A percentile compares a stretch with the other conserved stretches of the same genome.
These are phyloP conservation scores for Zygotorulaspora florentina DNA, from an alignment of 805 yeast genomes.

Conservation along the genomic window DNA sequence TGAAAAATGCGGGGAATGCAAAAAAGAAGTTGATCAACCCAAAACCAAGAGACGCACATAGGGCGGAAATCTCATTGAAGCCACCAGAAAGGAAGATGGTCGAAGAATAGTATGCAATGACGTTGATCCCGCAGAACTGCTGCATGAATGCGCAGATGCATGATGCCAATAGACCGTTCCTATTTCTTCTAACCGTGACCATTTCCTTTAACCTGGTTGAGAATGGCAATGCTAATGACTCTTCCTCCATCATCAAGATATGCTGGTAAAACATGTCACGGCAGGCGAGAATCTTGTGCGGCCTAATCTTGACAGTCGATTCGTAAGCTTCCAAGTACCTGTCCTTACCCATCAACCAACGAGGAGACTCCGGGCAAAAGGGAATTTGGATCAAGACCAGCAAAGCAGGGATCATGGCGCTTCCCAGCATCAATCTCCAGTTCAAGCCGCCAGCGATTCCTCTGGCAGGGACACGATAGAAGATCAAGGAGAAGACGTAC, in stretches of 20 bases:
- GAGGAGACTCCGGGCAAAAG: slow-evolving; percentile 69
- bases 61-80: slow-evolving; percentile 55
- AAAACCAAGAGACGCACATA: slow-evolving; percentile 82
- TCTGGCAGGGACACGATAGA: slow-evolving; percentile 46
- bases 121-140: slow-evolving; percentile 87
- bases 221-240: slow-evolving; percentile 45
- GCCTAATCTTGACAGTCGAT: slow-evolving; percentile 47
- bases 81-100: slow-evolving; percentile 68
- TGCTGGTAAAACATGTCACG: slow-evolving; percentile 68
- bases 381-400: slow-evolving; percentile 57
- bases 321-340: slow-evolving; percentile 56
- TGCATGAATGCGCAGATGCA: slow-evolving; percentile 86
- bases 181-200: slow-evolving; percentile 70
- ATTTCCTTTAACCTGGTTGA: slow-evolving; percentile 49
- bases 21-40: slow-evolving; percentile 77
- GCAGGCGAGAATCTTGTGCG: slow-evolving; percentile 55
- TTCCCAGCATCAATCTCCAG: slow-evolving; percentile 69
- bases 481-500: slow-evolving; percentile 59
- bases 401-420: slow-evolving; percentile 64
- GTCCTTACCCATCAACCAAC: slow-evolving; percentile 73
- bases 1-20: slow-evolving; percentile 77
- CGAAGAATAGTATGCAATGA: slow-evolving; percentile 81
- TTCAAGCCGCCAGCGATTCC: slow-evolving; percentile 42
- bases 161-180: slow-evolving; percentile 77
- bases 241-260: slow-evolving; percentile 60